A percentile compares a stretch with the other conserved stretches of the same genome.
These are phyloP conservation scores for Hypoxylon sp. DNA, from an alignment of 2,329 filamentous ascomycete genomes.

Conservation along the genomic window DNA sequence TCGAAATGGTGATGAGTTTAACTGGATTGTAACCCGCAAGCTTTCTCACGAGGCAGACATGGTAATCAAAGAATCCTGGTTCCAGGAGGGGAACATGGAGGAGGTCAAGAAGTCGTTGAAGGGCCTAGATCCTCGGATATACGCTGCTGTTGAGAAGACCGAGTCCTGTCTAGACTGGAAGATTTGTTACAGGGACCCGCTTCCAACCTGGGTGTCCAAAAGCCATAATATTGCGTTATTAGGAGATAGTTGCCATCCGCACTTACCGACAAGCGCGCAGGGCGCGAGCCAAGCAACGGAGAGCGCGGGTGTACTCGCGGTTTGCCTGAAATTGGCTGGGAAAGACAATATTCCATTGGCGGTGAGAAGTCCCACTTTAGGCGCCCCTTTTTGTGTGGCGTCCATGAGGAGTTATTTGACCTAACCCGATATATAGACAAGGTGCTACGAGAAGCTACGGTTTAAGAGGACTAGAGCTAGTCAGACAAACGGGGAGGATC, in stretches of 20 bases:
- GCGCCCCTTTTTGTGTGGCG: background rate
- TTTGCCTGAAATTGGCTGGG: conserved; percentile 61
- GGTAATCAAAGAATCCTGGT: conserved; percentile 64
- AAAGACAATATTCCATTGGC: conserved; percentile 59
- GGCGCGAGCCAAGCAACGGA: conserved; percentile 69
- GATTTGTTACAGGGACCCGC: conserved; percentile 67
- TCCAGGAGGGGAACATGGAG: conserved; percentile 63
- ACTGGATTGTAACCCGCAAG: conserved; percentile 64
- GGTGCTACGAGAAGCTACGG: conserved; percentile 61
- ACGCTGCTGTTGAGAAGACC: conserved; percentile 62
- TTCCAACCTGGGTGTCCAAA: conserved; percentile 66
- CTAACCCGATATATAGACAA: conserved; percentile 52
- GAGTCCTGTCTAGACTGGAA: conserved; percentile 67
- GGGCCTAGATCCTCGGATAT: conserved; percentile 62
- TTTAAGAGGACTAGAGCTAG: conserved; percentile 59
- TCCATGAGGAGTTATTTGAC: background rate
- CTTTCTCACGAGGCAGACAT: conserved; percentile 59
- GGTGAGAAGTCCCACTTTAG: conserved; percentile 46
- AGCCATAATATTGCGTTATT: conserved; percentile 65
- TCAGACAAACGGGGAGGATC: conserved; percentile 61
- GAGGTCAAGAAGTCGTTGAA: conserved; percentile 57
- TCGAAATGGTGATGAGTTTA: conserved; percentile 60
- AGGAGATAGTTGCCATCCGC: conserved; percentile 69
- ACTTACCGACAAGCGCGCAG: conserved; percentile 67
- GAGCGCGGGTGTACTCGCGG: conserved; percentile 63